Evolutionary conservation across 768 basidiomycete species (phyloP), one percentile per base, ranked within the genome.

Genomic region (Cystoderma amianthinum): DNA sequence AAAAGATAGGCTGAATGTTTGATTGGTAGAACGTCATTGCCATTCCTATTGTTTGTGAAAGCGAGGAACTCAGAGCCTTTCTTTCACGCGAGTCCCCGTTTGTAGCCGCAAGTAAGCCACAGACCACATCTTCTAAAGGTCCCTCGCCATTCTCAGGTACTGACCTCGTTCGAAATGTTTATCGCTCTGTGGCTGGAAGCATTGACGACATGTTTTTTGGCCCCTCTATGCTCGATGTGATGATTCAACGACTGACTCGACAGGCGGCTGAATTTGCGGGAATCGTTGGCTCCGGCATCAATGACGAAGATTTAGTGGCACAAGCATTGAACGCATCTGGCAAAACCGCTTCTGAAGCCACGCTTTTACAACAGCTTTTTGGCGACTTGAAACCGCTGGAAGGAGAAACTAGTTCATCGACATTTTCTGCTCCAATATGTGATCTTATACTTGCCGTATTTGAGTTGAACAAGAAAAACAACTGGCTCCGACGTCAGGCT

Each of bases 201-300:
- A 83, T 98, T 52, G 96, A 99, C 59, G 96, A 98, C 60, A 90
- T 96, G 76, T 84, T 95, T 62, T 91, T 95, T 49, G 93, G 90
- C 2, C 94, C 88, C 2, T 93, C 91, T 1, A 93, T 96, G 90
- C 64, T 97, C 33, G 93, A 97, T 56, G 85, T 94, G 34, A 87
- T 95, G 74, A 89, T 95, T 32, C 85, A 90, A 51, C 80, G 92
- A 2, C 76, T 97, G 13, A 90, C 85, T 1, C 77, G 82, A 21
- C 93, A 97, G 61, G 92, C 88, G 0, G 88, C 88, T 7, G 89
- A 93, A 54, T 80, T 93, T 45, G 84, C 82, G 2, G 92, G 90
- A 2, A 80, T 92, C 41, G 82, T 78, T 10, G 88, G 85, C 6
- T 80, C 81, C 2, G 84, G 78, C 0, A 66, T 89, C 19, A 77